Evolutionary conservation across 805 yeast genomes (phyloP), one percentile per base, ranked within the genome.

Genomic region (Jamesozyma lodderae): DNA sequence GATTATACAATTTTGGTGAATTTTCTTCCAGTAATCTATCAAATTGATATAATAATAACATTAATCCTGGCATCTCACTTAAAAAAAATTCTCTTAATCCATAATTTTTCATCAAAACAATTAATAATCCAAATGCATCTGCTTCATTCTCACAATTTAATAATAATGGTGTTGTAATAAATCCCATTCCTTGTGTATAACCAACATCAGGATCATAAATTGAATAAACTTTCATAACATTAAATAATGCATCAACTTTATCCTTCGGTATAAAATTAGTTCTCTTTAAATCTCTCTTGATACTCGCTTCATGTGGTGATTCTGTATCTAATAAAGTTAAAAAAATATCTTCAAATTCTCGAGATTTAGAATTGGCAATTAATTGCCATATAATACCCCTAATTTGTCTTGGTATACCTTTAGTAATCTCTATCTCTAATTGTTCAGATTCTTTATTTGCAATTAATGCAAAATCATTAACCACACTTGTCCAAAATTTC

Each of bases 141-240:
- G 80, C 69, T 47, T 88, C 95, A 6, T 56, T 42, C 24, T 55
- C 51, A 31, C 86, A 73, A 49, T 84, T 84, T 66, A 88, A 68
- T 32, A 87, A 65, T 34, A 92, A 61, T 2, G 98, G 96, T 5
- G 86, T 86, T 0, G 84, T 75, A 31, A 92, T 75, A 53, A 92
- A 92, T 1, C 94, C 94, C 96, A 92, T 87, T 6, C 98, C 97
- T 61, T 92, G 98, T 2, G 96, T 92, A 54, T 92, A 92, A 0
- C 98, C 98, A 36, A 92, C 96, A 36, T 88, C 96, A 1, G 82
- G 77, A 58, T 92, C 97, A 57, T 75, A 81, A 34, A 85, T 63
- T 17, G 92, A 77, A 63, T 90, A 92, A 0, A 87, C 88, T 53
- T 82, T 83, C 44, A 92, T 72, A 21, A 92, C 79, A 40, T 78